Conservation (phyloP, 805 yeast species). For the Wickerhamomyces sydowiorum region DNA sequence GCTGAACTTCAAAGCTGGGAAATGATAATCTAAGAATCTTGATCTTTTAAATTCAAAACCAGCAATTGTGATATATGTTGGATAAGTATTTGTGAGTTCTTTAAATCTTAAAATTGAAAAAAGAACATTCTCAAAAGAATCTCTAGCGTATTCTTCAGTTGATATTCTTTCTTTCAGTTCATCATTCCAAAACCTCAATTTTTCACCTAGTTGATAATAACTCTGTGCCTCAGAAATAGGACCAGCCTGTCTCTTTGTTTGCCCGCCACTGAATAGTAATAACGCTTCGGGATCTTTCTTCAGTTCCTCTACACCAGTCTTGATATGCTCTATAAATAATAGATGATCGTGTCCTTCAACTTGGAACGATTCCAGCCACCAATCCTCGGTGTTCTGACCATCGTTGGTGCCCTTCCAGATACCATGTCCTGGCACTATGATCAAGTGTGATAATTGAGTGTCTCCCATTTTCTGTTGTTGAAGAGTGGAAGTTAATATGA, state of each 20-base stretch:
- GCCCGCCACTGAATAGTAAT: conserved; percentile 59
- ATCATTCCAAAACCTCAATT: conserved; percentile 18
- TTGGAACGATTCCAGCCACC: conserved; percentile 69
- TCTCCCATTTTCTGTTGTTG: neutral
- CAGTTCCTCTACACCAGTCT: conserved; percentile 34
- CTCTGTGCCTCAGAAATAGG: conserved; percentile 57
- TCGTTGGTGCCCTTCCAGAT: conserved; percentile 45
- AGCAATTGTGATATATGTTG: conserved; percentile 46
- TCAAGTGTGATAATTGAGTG: conserved; percentile 22
- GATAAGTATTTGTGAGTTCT: conserved; percentile 42
- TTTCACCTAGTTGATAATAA: conserved; percentile 41
- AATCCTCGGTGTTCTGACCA: conserved; percentile 48
- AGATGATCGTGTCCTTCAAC: conserved; percentile 63
- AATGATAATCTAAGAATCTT: conserved; percentile 53
- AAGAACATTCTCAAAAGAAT: conserved; percentile 72
- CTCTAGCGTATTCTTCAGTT: conserved; percentile 71
- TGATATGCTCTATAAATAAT: conserved; percentile 58
- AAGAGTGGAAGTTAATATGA: too few relatives aligned
- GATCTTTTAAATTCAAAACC: conserved; percentile 72
- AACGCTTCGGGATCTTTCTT: conserved; percentile 28
- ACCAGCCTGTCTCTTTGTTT: conserved; percentile 52
- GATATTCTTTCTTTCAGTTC: conserved; percentile 23
- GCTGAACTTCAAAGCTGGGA: conserved; percentile 43
- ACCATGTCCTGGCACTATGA: conserved; percentile 59
- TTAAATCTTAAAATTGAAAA: conserved; percentile 52